Conservation (phyloP, 805 yeast genomes). For the Yarrowia bubula region DNA sequence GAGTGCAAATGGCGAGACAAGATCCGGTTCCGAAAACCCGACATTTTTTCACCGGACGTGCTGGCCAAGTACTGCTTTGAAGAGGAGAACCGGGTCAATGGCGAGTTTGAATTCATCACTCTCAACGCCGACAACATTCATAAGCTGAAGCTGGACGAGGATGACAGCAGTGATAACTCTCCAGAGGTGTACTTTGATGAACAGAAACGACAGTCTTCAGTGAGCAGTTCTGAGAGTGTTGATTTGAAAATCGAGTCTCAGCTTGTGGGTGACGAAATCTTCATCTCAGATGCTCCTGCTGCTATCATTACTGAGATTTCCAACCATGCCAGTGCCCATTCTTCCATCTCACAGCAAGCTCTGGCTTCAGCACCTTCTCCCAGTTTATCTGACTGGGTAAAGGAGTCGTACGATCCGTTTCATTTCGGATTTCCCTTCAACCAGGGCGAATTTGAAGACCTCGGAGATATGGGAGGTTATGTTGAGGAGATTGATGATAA, state of each 20-base stretch:
- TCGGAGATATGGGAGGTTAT: constrained; percentile 17
- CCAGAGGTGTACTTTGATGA: not conserved
- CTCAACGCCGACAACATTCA: constrained; percentile 9
- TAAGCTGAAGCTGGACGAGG: not conserved
- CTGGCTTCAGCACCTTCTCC: constrained; percentile 14
- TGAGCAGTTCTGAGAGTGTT: not conserved
- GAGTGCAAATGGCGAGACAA: constrained; percentile 26
- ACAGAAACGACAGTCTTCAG: not conserved
- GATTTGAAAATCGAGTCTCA: not conserved
- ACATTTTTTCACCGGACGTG: constrained; percentile 3
- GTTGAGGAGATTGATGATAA: constrained; percentile 11
- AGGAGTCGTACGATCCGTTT: constrained; percentile 11
- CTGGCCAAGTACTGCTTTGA: constrained; percentile 18
- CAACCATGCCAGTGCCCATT: constrained; percentile 6
- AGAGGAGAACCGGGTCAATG: not conserved
- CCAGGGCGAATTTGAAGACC: constrained; percentile 6
- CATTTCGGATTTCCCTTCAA: constrained; percentile 22
- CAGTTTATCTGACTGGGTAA: constrained; percentile 7
- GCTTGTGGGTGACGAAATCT: not conserved
- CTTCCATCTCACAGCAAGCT: constrained; percentile 9
- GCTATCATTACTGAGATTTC: not conserved
- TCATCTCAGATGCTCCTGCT: not conserved
- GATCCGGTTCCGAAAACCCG: constrained; percentile 24
- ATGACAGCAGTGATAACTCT: not conserved
- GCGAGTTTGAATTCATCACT: constrained; percentile 19